Conservation (phyloP, 1,139 yeast genomes). For the Wickerhamiella infanticola region DNA sequence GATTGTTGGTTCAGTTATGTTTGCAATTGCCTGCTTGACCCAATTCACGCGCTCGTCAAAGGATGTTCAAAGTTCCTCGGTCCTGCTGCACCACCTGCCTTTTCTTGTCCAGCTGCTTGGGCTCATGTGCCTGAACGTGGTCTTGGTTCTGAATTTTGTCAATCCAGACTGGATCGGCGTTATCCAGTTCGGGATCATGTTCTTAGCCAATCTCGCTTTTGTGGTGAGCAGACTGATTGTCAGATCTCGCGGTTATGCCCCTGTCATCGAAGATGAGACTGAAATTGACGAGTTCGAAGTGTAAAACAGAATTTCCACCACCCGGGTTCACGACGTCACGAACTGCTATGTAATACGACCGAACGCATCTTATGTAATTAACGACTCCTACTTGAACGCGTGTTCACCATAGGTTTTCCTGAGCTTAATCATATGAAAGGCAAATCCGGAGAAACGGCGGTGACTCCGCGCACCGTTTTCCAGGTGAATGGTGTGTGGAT, state of each 20-base stretch:
- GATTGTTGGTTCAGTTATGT: background rate
- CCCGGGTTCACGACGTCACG: background rate
- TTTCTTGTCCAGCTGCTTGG: conserved; percentile 10
- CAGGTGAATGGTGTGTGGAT: conserved; percentile 16
- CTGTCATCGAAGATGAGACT: background rate
- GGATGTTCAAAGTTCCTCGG: conserved; percentile 4
- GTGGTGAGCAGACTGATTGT: conserved; percentile 1
- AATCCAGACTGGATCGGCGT: conserved; percentile 11
- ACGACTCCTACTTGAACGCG: too few relatives aligned
- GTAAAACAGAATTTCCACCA: background rate
- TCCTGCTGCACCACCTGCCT: conserved; percentile 8
- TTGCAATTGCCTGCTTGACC: conserved; percentile 1
- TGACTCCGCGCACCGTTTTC: conserved; percentile 5
- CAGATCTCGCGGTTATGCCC: background rate
- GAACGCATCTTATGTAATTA: too few relatives aligned
- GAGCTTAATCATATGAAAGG: background rate
- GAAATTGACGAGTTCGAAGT: background rate
- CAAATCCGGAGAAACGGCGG: background rate
- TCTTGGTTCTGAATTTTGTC: conserved; percentile 6
- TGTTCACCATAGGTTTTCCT: too few relatives aligned
- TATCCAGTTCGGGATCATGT: conserved; percentile 1
- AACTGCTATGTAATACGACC: too few relatives aligned
- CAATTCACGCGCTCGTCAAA: conserved; percentile 1
- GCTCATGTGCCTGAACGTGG: conserved; percentile 3
- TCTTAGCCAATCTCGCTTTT: conserved; percentile 1